Conservation (phyloP, 2,329 filamentous ascomycete genomes). For the Alternaria sp. region DNA sequence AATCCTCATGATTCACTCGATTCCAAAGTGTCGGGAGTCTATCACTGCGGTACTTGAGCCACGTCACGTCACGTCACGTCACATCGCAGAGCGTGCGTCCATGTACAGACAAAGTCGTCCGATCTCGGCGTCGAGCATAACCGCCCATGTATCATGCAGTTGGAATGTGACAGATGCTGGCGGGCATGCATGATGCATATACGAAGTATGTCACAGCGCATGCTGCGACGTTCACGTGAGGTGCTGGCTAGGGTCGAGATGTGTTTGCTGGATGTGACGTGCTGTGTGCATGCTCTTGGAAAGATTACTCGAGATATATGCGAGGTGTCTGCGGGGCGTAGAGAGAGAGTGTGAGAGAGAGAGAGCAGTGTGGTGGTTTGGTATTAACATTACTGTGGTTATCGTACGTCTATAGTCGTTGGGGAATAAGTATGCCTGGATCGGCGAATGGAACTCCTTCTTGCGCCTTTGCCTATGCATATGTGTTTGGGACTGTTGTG, state of each 20-base stretch:
- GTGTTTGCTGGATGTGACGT: not conserved
- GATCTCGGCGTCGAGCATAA: not conserved
- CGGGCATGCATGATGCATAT: not conserved
- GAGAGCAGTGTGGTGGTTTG: not conserved
- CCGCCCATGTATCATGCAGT: not conserved
- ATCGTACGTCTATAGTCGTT: not conserved
- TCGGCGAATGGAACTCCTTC: not conserved
- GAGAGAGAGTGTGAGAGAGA: too few relatives aligned
- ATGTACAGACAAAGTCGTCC: not conserved
- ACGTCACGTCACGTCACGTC: not conserved
- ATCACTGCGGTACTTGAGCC: not conserved
- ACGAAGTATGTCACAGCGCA: slow-evolving; percentile 1
- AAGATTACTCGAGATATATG: not conserved
- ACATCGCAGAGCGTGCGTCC: not conserved
- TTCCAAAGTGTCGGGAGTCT: not conserved
- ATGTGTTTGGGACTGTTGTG: not conserved
- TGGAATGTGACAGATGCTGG: not conserved
- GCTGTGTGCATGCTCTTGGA: not conserved
- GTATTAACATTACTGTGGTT: slow-evolving; percentile 1
- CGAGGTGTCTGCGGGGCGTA: not conserved
- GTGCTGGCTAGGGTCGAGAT: not conserved
- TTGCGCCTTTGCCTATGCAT: not conserved
- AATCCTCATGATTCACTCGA: too few relatives aligned
- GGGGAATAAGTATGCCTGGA: not conserved
- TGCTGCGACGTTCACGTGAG: slow-evolving; percentile 9